A percentile compares a stretch with the other conserved stretches of the same genome.
phyloP scores from a whole-genome alignment of 371 early-diverging fungal genomes.

The Mucor racemosus region DNA sequence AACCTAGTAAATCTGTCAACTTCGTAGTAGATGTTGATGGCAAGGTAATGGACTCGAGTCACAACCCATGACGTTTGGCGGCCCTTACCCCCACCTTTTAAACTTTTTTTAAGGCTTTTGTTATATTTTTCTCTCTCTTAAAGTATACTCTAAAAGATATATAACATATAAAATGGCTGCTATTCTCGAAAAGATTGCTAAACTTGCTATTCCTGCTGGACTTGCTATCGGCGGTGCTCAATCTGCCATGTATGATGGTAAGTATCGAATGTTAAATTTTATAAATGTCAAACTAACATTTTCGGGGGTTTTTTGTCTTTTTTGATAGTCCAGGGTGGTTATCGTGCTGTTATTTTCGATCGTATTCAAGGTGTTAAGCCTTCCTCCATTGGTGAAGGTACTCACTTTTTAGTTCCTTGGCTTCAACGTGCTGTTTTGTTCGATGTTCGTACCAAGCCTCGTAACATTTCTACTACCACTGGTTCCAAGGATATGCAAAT shows the following conservation, averaged over 20 bases:
- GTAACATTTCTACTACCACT: slow-evolving; percentile 96
- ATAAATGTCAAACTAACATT: slow-evolving; percentile 20
- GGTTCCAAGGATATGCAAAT: slow-evolving; percentile 91
- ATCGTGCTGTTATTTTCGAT: slow-evolving; percentile 97
- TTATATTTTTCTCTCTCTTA: slow-evolving; percentile 8
- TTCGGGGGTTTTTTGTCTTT: slow-evolving; percentile 11
- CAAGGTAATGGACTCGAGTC: not conserved
- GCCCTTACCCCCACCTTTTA: slow-evolving; percentile 4
- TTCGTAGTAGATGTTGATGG: not conserved
- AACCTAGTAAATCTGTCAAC: not conserved
- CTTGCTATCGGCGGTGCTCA: slow-evolving; percentile 71
- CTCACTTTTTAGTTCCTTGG: slow-evolving; percentile 97
- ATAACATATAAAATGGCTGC: slow-evolving; percentile 36
- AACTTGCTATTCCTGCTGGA: slow-evolving; percentile 71
- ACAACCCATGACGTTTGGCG: slow-evolving; percentile 9
- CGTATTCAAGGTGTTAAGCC: slow-evolving; percentile 91
- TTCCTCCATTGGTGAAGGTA: slow-evolving; percentile 87
- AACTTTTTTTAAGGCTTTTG: not conserved
- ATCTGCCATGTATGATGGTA: slow-evolving; percentile 94
- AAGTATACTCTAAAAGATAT: slow-evolving; percentile 9
- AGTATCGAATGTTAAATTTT: slow-evolving; percentile 18
- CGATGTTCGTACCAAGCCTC: slow-evolving; percentile 93
- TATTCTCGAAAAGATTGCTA: slow-evolving; percentile 64
- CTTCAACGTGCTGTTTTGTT: slow-evolving; percentile 79
- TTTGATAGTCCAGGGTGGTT: slow-evolving; percentile 88